Conservation (phyloP, 768 basidiomycete species). For the Pisolithus orientalis region DNA sequence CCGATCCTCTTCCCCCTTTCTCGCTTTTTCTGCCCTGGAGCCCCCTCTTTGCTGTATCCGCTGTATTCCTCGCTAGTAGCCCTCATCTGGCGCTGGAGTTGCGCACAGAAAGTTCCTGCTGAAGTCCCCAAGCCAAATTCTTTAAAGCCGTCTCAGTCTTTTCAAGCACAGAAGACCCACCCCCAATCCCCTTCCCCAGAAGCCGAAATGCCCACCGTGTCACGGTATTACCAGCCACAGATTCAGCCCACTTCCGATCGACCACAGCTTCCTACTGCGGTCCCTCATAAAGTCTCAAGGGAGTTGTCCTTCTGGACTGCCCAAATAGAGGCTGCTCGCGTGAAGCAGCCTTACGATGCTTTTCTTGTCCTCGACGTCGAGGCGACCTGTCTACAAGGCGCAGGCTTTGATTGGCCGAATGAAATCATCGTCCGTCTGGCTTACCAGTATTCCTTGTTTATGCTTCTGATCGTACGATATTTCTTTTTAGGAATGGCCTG, state of each 20-base stretch:
- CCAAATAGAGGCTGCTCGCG: slow-evolving; percentile 11
- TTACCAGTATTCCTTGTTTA: not conserved
- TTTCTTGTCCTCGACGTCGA: slow-evolving; percentile 90
- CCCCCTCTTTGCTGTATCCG: not conserved
- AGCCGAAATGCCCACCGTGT: slow-evolving; percentile 14
- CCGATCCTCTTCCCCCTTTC: slow-evolving; percentile 7
- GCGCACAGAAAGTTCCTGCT: not conserved
- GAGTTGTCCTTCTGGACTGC: not conserved
- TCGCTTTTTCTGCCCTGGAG: not conserved
- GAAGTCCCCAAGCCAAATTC: not conserved
- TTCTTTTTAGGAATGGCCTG: slow-evolving; percentile 77
- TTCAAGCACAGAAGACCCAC: not conserved
- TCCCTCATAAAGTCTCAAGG: slow-evolving; percentile 1
- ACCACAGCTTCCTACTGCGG: not conserved
- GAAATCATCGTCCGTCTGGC: slow-evolving; percentile 80
- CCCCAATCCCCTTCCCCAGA: not conserved
- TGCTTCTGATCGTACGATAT: slow-evolving; percentile 5
- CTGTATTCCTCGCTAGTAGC: slow-evolving; percentile 5
- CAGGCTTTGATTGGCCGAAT: slow-evolving; percentile 78
- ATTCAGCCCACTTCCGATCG: slow-evolving; percentile 5
- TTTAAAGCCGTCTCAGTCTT: not conserved
- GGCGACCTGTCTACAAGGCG: slow-evolving; percentile 68
- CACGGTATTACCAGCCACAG: slow-evolving; percentile 4
- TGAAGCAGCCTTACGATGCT: slow-evolving; percentile 56
- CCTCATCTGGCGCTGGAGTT: slow-evolving; percentile 4